Conservation (phyloP, 2,329 filamentous ascomycete species). For the Cryphonectria radicalis region DNA sequence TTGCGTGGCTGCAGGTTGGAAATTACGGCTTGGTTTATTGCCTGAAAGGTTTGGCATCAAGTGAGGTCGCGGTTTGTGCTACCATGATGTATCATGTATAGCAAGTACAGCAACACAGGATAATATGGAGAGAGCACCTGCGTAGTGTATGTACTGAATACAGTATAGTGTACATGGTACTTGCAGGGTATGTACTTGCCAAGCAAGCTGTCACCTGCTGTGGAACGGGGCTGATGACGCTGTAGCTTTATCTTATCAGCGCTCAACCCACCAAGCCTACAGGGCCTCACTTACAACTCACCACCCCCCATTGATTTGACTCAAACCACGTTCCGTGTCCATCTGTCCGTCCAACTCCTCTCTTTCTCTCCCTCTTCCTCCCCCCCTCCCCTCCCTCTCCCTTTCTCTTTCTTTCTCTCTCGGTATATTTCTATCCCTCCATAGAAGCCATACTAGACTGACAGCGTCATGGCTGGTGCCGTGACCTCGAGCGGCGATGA, state of each 20-base stretch:
- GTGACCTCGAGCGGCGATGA: background rate
- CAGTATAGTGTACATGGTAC: too few species aligned
- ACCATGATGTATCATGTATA: background rate
- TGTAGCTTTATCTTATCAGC: background rate
- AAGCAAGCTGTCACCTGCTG: background rate
- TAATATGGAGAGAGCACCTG: too few species aligned
- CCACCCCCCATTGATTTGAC: background rate
- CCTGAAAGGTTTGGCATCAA: background rate
- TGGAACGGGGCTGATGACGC: background rate
- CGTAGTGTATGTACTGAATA: too few species aligned
- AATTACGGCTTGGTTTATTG: too few species aligned
- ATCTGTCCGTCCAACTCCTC: background rate
- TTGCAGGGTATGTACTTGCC: too few species aligned
- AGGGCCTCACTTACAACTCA: background rate
- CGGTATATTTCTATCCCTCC: too few species aligned
- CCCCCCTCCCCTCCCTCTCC: background rate
- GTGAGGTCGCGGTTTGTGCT: background rate
- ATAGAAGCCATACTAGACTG: background rate
- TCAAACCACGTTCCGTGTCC: background rate
- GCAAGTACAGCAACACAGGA: background rate
- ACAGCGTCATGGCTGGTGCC: constrained; percentile 20
- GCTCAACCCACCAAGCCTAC: background rate
- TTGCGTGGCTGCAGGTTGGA: too few species aligned
- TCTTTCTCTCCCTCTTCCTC: background rate
- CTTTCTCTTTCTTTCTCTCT: background rate